Evolutionary conservation across 2,329 filamentous ascomycete species (phyloP).

Genomic region (Epichloe glyceriae): DNA sequence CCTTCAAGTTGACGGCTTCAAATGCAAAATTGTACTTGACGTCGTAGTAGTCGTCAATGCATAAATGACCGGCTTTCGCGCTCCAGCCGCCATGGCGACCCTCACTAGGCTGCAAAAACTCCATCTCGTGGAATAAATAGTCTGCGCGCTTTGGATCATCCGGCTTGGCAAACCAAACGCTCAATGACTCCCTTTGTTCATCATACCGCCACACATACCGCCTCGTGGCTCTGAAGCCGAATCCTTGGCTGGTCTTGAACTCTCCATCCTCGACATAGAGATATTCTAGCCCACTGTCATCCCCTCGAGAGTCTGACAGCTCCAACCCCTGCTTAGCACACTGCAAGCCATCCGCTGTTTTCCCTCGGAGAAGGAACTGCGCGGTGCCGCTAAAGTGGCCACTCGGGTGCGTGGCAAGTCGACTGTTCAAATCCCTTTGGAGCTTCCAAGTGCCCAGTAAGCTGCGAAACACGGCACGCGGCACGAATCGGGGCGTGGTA

Average conservation of each 20-base stretch:
- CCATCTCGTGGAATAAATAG: conserved; percentile 64
- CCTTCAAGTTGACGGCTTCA: conserved; percentile 38
- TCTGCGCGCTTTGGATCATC: conserved; percentile 51
- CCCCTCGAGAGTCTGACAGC: conserved; percentile 7
- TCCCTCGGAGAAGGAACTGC: conserved; percentile 47
- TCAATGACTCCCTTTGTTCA: conserved; percentile 44
- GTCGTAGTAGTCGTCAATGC: conserved; percentile 58
- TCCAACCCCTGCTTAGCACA: conserved; percentile 13
- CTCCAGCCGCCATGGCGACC: conserved; percentile 36
- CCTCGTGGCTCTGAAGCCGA: conserved; percentile 46
- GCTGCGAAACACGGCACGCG: conserved; percentile 55
- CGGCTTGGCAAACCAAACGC: conserved; percentile 60
- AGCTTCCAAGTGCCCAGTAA: conserved; percentile 59
- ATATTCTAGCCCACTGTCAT: conserved; percentile 41
- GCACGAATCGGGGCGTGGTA: conserved; percentile 38
- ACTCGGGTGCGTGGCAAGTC: conserved; percentile 44
- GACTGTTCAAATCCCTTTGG: conserved; percentile 41
- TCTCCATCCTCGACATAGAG: conserved; percentile 56
- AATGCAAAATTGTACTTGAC: conserved; percentile 57
- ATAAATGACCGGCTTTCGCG: conserved; percentile 56
- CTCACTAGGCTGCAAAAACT: conserved; percentile 35
- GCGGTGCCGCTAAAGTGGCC: conserved; percentile 54
- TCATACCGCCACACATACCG: conserved; percentile 64
- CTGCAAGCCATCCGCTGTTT: conserved; percentile 39
- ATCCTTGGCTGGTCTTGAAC: conserved; percentile 43